Conservation (phyloP, 2,329 filamentous ascomycete genomes). For the Cladosporium velox region DNA sequence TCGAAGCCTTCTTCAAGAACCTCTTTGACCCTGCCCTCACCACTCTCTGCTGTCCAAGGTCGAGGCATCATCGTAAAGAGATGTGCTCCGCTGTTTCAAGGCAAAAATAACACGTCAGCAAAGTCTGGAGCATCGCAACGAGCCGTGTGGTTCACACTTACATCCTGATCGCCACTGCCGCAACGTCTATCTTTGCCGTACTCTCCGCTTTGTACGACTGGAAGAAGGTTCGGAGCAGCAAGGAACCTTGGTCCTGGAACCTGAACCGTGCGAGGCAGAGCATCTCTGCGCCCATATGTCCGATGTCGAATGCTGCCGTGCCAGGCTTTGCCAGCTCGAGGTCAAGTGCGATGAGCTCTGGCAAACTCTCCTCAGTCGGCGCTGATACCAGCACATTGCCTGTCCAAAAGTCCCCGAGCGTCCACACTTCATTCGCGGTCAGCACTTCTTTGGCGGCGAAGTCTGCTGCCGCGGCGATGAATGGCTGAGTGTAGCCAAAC, state of each 20-base stretch:
- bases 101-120: background rate
- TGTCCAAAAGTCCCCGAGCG: conserved; percentile 28
- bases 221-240: conserved; percentile 21
- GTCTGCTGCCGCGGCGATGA: conserved; percentile 21
- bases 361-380: background rate
- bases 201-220: conserved; percentile 12
- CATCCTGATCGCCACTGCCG: conserved; percentile 25
- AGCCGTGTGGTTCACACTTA: background rate
- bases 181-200: background rate
- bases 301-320: conserved; percentile 26
- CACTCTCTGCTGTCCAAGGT: background rate
- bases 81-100: conserved; percentile 21
- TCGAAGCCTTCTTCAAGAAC: conserved; percentile 7
- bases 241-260: conserved; percentile 1
- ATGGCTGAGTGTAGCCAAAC: conserved; percentile 20
- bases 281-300: conserved; percentile 28
- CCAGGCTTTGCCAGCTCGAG: conserved; percentile 25
- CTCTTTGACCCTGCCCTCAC: background rate
- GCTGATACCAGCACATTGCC: conserved; percentile 24
- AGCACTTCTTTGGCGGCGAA: conserved; percentile 21
- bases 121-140: background rate
- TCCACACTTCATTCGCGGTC: conserved; percentile 22
- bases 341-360: conserved; percentile 22
- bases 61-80: conserved; percentile 23
- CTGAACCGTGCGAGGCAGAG: conserved; percentile 25